phyloP scores from a whole-genome alignment of 2,329 filamentous ascomycete genomes.

The Xylariales sp. region DNA sequence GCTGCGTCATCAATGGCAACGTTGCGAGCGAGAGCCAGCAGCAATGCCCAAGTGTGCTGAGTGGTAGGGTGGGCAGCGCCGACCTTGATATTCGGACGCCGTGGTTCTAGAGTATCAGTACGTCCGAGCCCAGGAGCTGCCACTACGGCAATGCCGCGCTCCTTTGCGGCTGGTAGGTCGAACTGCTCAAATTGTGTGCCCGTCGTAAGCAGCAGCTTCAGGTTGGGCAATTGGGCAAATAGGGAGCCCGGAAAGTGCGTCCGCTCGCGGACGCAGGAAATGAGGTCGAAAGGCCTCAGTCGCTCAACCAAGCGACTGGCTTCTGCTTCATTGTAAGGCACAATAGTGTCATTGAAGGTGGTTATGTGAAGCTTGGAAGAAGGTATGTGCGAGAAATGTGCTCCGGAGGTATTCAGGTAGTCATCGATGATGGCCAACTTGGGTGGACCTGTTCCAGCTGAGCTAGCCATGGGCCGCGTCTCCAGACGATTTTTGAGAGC shows the following conservation, averaged over 20 bases:
- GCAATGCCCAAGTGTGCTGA: conserved; percentile 52
- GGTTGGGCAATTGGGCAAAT: conserved; percentile 53
- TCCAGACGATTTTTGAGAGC: too few relatives aligned
- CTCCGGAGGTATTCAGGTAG: conserved; percentile 1
- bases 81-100: conserved; percentile 19
- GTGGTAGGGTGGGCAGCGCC: conserved; percentile 42
- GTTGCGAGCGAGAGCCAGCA: conserved; percentile 53
- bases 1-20: conserved; percentile 54
- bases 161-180: conserved; percentile 47
- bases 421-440: background rate
- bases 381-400: conserved; percentile 2
- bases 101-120: conserved; percentile 13
- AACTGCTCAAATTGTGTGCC: conserved; percentile 56
- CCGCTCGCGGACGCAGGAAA: conserved; percentile 61
- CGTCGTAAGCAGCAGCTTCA: conserved; percentile 60
- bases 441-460: too few relatives aligned
- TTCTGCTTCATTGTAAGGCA: conserved; percentile 32
- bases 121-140: conserved; percentile 38
- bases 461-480: too few relatives aligned
- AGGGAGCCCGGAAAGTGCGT: conserved; percentile 55
- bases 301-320: conserved; percentile 44
- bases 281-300: conserved; percentile 52
- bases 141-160: conserved; percentile 44
- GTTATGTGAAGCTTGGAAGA: conserved; percentile 25
- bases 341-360: conserved; percentile 49